These are phyloP conservation scores for Lactifluus echinatus DNA, from an alignment of 768 basidiomycete genomes.

Conservation along the genomic window DNA sequence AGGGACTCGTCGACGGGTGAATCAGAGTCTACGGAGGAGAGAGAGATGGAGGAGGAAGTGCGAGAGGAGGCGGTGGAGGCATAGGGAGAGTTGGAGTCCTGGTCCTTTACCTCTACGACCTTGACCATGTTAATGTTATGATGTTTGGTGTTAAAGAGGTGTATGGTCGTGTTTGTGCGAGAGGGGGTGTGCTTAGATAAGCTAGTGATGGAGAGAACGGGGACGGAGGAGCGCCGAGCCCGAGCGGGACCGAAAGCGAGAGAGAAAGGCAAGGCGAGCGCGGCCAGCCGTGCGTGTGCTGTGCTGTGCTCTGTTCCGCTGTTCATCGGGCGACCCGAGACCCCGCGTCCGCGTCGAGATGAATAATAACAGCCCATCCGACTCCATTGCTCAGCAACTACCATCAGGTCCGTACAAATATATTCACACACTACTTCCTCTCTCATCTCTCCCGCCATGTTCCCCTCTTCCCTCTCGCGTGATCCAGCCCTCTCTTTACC, in stretches of 20 bases:
- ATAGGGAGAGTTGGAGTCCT: conserved; percentile 53
- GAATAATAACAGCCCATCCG: background rate
- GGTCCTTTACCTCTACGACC: conserved; percentile 78
- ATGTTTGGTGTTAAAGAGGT: no score
- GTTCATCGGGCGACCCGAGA: no score
- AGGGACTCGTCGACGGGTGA: conserved; percentile 69
- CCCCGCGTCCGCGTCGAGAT: no score
- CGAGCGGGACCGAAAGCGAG: conserved; percentile 5
- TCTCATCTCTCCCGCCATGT: conserved; percentile 22
- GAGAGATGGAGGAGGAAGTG: conserved; percentile 60
- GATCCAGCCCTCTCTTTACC: conserved; percentile 51
- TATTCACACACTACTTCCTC: background rate
- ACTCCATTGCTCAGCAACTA: conserved; percentile 12
- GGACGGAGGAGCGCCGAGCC: no score
- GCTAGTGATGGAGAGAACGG: background rate
- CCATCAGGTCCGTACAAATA: conserved; percentile 6
- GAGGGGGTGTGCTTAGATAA: no score
- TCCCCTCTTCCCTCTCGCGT: conserved; percentile 22
- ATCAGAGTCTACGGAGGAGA: conserved; percentile 73
- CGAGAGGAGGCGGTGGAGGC: conserved; percentile 66
- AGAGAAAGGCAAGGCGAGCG: no score
- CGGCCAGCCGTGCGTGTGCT: background rate
- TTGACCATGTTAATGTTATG: no score
- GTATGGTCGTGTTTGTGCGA: no score
- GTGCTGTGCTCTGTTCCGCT: background rate